Conservation (phyloP, 495 filamentous ascomycete species). For the Lasiosphaeria miniovina region DNA sequence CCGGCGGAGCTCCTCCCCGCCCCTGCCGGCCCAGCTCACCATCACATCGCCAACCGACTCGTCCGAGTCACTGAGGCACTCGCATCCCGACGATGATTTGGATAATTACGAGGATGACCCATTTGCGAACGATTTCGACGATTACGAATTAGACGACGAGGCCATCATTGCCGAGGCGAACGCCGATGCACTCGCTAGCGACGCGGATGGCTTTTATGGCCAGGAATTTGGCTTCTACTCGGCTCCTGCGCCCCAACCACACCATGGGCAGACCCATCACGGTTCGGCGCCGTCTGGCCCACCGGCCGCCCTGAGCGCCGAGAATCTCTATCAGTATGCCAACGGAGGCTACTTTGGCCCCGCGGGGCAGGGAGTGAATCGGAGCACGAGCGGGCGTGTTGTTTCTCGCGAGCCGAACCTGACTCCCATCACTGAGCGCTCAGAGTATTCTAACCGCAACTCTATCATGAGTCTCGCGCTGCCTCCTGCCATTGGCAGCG, state of each 20-base stretch:
- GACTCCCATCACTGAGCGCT: slow-evolving; percentile 94
- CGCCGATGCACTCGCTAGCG: slow-evolving; percentile 85
- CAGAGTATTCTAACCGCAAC: slow-evolving; percentile 93
- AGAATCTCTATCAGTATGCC: slow-evolving; percentile 54
- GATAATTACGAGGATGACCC: slow-evolving; percentile 48
- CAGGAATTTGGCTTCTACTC: slow-evolving; percentile 98
- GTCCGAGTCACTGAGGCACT: slow-evolving; percentile 27
- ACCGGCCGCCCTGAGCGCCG: slow-evolving; percentile 31
- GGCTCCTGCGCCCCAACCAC: slow-evolving; percentile 44
- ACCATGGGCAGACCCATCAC: slow-evolving; percentile 25
- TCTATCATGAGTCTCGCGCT: slow-evolving; percentile 73
- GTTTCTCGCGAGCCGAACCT: slow-evolving; percentile 82
- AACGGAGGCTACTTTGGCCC: slow-evolving; percentile 92
- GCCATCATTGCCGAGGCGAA: slow-evolving; percentile 93
- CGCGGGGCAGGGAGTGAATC: slow-evolving; percentile 52
- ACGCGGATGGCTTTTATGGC: slow-evolving; percentile 90
- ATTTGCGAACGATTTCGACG: slow-evolving; percentile 30
- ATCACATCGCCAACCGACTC: slow-evolving; percentile 42
- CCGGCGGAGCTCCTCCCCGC: slow-evolving; percentile 54
- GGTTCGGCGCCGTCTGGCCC: slow-evolving; percentile 6
- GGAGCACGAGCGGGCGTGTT: slow-evolving; percentile 65
- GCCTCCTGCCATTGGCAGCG: slow-evolving; percentile 45
- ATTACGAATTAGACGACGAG: slow-evolving; percentile 68
- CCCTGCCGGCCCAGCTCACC: slow-evolving; percentile 46
- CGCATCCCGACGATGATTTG: slow-evolving; percentile 27